Base-by-base conservation (phyloP, 2,329 filamentous ascomycete genomes). In the Coleophoma eucalyptorum region DNA sequence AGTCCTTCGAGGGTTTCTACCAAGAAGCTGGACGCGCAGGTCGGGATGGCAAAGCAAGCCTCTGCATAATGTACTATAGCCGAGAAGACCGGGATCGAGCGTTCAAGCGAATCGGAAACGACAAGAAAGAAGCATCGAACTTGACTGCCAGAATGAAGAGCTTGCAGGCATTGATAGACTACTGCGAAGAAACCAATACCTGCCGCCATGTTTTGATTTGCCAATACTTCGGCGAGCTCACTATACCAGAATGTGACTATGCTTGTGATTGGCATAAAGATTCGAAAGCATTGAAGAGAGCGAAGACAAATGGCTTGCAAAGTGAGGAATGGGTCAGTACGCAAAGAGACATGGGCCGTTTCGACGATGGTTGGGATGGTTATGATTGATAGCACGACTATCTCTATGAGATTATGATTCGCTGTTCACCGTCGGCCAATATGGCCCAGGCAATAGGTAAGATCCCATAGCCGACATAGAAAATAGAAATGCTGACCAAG, bases 1-100 rank as follows among this genome's bases (percentile, higher is more conserved):
- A 96, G 65, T 94, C 88, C 3, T 96, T 97, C 65, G 93, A 97
- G 67, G 90, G 92, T 1, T 97, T 94, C 65, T 96, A 97, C 62
- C 93, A 97, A 70, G 93, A 97, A 76, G 92, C 90, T 2, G 93
- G 93, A 0, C 87, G 93, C 37, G 93, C 92, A 5, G 93, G 93
- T 0, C 82, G 93, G 38, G 93, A 97, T 61, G 90, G 90, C 20
- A 92, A 93, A 55, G 91, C 91, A 0, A 86, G 87, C 32, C 82
- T 87, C 54, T 97, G 91, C 64, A 89, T 96, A 49, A 73, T 97
- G 49, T 96, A 97, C 69, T 97, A 97, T 70, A 91, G 86, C 53
- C 83, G 89, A 12, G 89, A 95, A 67, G 92, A 97, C 63, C 77
- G 90, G 21, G 89, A 96, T 62, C 80, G 90, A 1, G 82, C 88